A percentile compares a stretch with the other conserved stretches of the same genome.
These are phyloP conservation scores for Colletotrichum sojae DNA, from an alignment of 2,329 filamentous ascomycete genomes.

Conservation along the genomic window DNA sequence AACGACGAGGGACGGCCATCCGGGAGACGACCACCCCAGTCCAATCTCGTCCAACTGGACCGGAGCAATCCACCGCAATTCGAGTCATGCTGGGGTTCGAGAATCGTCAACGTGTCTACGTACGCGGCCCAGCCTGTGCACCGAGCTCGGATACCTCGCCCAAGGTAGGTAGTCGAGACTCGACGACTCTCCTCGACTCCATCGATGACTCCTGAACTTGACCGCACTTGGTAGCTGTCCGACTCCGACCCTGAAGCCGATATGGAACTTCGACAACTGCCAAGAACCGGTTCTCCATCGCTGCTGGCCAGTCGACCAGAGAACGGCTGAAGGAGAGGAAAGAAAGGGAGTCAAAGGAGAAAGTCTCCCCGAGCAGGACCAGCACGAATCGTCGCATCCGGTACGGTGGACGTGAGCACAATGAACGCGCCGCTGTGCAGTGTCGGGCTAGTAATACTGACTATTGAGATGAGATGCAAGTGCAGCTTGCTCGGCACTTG, in stretches of 20 bases:
- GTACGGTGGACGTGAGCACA: not conserved
- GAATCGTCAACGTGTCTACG: not conserved
- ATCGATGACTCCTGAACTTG: too few relatives aligned
- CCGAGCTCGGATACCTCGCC: too few relatives aligned
- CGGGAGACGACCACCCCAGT: too few relatives aligned
- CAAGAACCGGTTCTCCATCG: slow-evolving; percentile 21
- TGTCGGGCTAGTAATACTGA: slow-evolving; percentile 14
- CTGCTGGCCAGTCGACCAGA: slow-evolving; percentile 2
- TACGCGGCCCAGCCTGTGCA: not conserved
- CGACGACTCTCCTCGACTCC: too few relatives aligned
- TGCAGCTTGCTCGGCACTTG: slow-evolving; percentile 29
- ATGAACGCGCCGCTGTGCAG: slow-evolving; percentile 5
- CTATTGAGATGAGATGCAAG: slow-evolving; percentile 10
- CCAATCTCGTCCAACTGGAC: too few relatives aligned
- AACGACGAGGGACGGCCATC: not conserved
- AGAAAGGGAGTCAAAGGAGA: not conserved
- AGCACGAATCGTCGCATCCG: not conserved
- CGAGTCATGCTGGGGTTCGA: slow-evolving; percentile 16
- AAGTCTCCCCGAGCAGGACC: slow-evolving; percentile 8
- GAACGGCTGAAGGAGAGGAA: not conserved
- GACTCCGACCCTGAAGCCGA: not conserved
- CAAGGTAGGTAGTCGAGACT: too few relatives aligned
- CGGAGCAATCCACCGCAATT: not conserved
- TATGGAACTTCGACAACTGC: slow-evolving; percentile 7
- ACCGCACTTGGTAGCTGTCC: not conserved